Evolutionary conservation across 1,139 yeast species (phyloP).

Genomic region (Hyphopichia pseudoburtonii): DNA sequence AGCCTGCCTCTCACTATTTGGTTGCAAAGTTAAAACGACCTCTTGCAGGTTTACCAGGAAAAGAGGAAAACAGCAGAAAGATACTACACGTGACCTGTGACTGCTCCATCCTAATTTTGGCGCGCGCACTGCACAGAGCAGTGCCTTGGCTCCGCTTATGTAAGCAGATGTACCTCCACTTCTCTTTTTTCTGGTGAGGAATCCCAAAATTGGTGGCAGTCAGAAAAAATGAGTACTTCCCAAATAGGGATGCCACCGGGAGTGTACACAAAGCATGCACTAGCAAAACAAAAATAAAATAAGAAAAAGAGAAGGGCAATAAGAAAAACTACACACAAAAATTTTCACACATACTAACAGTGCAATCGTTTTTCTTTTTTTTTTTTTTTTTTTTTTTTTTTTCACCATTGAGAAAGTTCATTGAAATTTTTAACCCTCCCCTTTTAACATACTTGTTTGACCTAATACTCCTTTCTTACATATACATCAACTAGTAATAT

Average conservation of each 20-base stretch:
- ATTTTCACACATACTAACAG: background rate
- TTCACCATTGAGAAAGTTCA: background rate
- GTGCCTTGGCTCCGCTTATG: no score
- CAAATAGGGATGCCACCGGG: no score
- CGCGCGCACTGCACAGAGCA: background rate
- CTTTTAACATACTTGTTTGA: background rate
- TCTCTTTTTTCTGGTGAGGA: no score
- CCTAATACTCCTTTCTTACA: background rate
- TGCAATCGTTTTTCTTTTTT: slow-evolving; percentile 1
- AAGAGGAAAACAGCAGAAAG: no score
- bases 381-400: no score
- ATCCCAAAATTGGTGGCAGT: no score
- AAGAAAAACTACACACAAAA: background rate
- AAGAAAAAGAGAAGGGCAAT: background rate
- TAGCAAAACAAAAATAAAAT: slow-evolving; percentile 1
- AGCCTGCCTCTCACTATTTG: no score
- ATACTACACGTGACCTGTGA: slow-evolving; percentile 6
- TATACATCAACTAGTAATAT: slow-evolving; percentile 1
- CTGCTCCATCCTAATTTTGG: slow-evolving; percentile 1
- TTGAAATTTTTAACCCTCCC: slow-evolving; percentile 3
- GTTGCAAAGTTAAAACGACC: no score
- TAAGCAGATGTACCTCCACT: no score
- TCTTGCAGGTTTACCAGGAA: no score
- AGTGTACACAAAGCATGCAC: background rate
- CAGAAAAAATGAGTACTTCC: no score